Base-by-base conservation (phyloP, 2,329 filamentous ascomycete genomes). In the Neodidymelliopsis sp. region DNA sequence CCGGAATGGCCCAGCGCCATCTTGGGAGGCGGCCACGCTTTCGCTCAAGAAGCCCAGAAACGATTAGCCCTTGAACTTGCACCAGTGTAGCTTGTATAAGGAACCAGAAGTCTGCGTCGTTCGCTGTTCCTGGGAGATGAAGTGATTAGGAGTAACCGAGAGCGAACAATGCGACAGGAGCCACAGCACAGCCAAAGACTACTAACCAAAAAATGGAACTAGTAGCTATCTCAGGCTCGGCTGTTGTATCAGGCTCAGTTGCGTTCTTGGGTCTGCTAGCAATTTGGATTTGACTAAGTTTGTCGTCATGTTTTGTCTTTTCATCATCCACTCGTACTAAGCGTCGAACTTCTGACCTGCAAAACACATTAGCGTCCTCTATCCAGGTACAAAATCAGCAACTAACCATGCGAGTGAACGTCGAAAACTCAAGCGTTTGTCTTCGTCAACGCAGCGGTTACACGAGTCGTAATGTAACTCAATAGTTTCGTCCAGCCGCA, bases 51-150 rank as follows among this genome's bases (percentile, higher is more conserved):
- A 35, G 31, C 31, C 15, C 31, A 35, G 31, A 19, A 35, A 35
- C n/a, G 6, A 19, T 16, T 6, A 35, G 16, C 18, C 31, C 31
- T 12, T 12, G 31, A 35, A 35, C 9, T 22, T 35, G 31, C 31
- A 35, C 4, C 18, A 22, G 6, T 12, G 18, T 35, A 15, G 9
- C 18, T 22, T 35, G 31, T 35, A 35, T 22, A 41, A 41, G 37
- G 37, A 41, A 41, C 37, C 37, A 41, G 19, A 41, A 41, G 16
- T 41, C 37, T 29, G 37, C 13, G 25, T 41, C 37, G 18, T 41
- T 41, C 20, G 37, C 19, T 29, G 24, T 19, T 11, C 38, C 38
- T 42, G n/a, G n/a, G n/a, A n/a, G n/a, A n/a, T n/a, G n/a, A n/a
- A n/a, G n/a, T 42, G 24, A 28, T 29, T 25, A 13, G 37, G 37